Conservation (phyloP, 1,284 basidiomycete species). For the Stygiomarasmius scandens region DNA sequence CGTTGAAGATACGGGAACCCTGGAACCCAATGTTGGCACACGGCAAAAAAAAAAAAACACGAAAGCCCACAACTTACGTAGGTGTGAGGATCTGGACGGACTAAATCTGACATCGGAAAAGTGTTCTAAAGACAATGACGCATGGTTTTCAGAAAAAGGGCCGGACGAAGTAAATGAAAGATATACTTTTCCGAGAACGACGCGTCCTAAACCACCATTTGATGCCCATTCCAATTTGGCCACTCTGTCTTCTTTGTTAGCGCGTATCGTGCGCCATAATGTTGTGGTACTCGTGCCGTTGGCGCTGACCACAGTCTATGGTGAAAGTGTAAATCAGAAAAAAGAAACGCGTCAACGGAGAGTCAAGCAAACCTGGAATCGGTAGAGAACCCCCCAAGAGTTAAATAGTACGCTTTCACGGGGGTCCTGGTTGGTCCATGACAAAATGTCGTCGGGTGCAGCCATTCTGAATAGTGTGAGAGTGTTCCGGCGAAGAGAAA, state of each 20-base stretch:
- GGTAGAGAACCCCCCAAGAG: constrained; percentile 77
- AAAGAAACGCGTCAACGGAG: constrained; percentile 16
- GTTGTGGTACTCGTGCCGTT: constrained; percentile 74
- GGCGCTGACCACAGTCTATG: constrained; percentile 62
- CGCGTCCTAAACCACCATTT: constrained; percentile 77
- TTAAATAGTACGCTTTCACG: constrained; percentile 81
- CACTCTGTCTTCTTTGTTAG: constrained; percentile 81
- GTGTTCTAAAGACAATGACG: constrained; percentile 53
- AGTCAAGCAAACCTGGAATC: constrained; percentile 63
- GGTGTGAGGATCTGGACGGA: constrained; percentile 62
- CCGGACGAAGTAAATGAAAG: constrained; percentile 8
- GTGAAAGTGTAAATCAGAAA: constrained; percentile 22
- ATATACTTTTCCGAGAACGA: constrained; percentile 77
- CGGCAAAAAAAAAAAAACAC: constrained; percentile 9
- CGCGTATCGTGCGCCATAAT: constrained; percentile 72
- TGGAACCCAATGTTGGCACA: constrained; percentile 28
- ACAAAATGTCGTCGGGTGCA: constrained; percentile 69
- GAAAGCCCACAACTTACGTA: constrained; percentile 47
- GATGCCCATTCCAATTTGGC: constrained; percentile 84
- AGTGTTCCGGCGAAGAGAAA: constrained; percentile 13
- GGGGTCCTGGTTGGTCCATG: constrained; percentile 84
- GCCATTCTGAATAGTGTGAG: constrained; percentile 29
- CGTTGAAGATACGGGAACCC: constrained; percentile 72
- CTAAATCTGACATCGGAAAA: constrained; percentile 78
- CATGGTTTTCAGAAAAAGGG: constrained; percentile 19